Evolutionary conservation across 306 rosid species (phyloP).

Genomic region (Prunus kanzakura): DNA sequence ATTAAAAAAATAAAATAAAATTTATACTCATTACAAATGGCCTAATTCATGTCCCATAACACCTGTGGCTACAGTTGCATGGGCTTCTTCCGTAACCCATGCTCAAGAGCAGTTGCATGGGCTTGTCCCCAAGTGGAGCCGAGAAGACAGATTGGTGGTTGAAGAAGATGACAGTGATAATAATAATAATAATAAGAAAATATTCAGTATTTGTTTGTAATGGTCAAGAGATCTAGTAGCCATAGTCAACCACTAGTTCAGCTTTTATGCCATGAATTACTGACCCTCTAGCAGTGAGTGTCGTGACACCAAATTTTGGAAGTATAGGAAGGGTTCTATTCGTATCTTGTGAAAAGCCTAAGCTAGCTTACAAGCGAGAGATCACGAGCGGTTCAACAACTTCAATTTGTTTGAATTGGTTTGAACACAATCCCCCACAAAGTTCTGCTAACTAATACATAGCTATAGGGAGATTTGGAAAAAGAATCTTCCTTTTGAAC

Average conservation of each 20-base stretch:
- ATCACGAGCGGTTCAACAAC: not conserved
- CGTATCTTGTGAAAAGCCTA: not conserved
- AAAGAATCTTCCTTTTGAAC: too few species aligned
- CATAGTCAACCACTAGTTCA: not conserved
- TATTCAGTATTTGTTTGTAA: not conserved
- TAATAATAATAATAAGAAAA: too few species aligned
- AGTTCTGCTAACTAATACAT: not conserved
- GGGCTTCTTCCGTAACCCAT: too few species aligned
- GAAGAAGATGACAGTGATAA: too few species aligned
- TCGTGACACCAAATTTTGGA: not conserved
- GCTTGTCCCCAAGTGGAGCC: too few species aligned
- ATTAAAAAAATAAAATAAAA: too few species aligned
- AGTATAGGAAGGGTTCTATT: not conserved
- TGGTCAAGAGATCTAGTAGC: not conserved
- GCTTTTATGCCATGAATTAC: not conserved
- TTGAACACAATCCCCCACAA: not conserved
- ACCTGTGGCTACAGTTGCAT: too few species aligned
- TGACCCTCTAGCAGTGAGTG: not conserved
- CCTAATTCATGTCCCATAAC: too few species aligned
- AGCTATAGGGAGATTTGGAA: too few species aligned
- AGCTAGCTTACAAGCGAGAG: not conserved
- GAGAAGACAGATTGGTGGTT: too few species aligned
- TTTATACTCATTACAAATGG: too few species aligned
- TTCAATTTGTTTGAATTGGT: conserved; percentile 4
- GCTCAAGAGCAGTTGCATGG: too few species aligned